phyloP scores from a whole-genome alignment of 2,329 filamentous ascomycete species.

The Onygenales sp. region DNA sequence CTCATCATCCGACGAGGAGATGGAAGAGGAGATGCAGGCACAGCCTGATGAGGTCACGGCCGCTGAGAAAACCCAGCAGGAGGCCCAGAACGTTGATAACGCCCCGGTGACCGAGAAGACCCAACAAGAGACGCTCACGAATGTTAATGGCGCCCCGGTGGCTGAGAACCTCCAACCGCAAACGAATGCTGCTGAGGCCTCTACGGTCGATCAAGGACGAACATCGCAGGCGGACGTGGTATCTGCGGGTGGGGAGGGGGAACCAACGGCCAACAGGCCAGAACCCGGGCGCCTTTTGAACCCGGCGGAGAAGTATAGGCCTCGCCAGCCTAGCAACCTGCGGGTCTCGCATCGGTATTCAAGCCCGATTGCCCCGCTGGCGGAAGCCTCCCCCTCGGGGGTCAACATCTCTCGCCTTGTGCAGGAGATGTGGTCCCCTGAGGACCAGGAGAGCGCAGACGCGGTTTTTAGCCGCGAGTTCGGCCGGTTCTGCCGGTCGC shows the following conservation, averaged over 20 bases:
- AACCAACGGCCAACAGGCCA: too few relatives aligned
- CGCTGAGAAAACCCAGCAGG: background rate
- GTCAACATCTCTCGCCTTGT: conserved; percentile 1
- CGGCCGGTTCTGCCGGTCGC: background rate
- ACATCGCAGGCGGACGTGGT: too few relatives aligned
- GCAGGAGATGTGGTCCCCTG: conserved; percentile 3
- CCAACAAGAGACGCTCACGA: too few relatives aligned
- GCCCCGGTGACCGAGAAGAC: background rate
- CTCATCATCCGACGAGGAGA: conserved; percentile 13
- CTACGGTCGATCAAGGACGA: too few relatives aligned
- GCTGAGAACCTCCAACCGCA: too few relatives aligned
- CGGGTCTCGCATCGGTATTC: conserved; percentile 7
- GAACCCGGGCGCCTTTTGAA: too few relatives aligned
- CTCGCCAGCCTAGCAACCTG: conserved; percentile 31
- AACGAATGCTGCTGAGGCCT: too few relatives aligned
- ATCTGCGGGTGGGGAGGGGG: too few relatives aligned
- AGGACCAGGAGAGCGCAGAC: conserved; percentile 2
- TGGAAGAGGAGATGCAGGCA: background rate
- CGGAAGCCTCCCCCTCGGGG: background rate
- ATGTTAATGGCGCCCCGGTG: too few relatives aligned
- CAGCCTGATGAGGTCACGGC: background rate
- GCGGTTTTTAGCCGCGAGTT: conserved; percentile 3
- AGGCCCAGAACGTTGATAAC: background rate
- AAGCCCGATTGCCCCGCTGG: conserved; percentile 3
- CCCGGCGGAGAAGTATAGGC: conserved; percentile 32